phyloP scores from a whole-genome alignment of 176 grass and related monocot species.

The Triticum aestivum region DNA sequence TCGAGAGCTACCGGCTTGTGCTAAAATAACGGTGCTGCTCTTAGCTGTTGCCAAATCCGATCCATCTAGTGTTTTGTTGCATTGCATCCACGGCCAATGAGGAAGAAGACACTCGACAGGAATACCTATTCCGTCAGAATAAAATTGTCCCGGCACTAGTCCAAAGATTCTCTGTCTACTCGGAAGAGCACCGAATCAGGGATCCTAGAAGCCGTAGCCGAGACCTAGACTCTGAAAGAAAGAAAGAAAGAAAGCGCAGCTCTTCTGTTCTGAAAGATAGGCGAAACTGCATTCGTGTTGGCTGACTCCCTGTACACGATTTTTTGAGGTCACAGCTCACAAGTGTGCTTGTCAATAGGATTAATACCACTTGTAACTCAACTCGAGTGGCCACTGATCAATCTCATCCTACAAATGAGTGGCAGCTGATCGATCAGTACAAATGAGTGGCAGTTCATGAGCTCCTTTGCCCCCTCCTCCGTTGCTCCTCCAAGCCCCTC shows the following conservation, averaged over 20 bases:
- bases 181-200: slow-evolving; percentile 33
- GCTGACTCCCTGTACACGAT: background rate
- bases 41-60: background rate
- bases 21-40: too few species aligned
- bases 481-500: background rate
- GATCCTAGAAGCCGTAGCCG: slow-evolving; percentile 25
- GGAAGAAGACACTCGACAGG: slow-evolving; percentile 11
- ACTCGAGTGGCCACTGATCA: background rate
- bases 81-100: background rate
- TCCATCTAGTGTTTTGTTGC: background rate
- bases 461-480: background rate
- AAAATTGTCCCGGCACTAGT: slow-evolving; percentile 20
- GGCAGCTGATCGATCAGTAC: too few species aligned
- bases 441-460: background rate
- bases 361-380: too few species aligned
- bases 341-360: too few species aligned
- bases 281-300: background rate
- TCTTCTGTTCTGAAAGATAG: slow-evolving; percentile 10
- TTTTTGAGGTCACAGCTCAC: background rate
- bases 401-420: background rate
- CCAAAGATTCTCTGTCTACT: slow-evolving; percentile 41
- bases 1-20: too few species aligned
- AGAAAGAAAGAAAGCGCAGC: slow-evolving; percentile 44
- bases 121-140: slow-evolving; percentile 35
- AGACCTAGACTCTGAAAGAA: slow-evolving; percentile 25